These are phyloP conservation scores for Starmerella vitae DNA, from an alignment of 805 yeast genomes.

Conservation along the genomic window DNA sequence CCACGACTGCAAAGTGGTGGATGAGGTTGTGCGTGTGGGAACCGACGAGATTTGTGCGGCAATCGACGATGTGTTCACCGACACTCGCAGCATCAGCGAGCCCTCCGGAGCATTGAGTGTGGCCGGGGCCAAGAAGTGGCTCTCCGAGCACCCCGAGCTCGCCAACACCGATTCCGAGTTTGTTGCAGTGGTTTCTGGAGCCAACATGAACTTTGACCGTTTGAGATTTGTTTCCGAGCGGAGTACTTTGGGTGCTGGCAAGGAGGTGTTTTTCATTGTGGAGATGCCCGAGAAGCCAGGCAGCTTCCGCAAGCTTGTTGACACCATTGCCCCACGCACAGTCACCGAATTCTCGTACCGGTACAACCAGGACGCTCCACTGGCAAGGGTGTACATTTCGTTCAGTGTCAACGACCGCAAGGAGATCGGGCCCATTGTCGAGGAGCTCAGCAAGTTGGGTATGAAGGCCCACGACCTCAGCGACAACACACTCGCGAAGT, in stretches of 20 bases:
- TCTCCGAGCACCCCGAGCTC: conserved; percentile 38
- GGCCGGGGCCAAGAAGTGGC: conserved; percentile 83
- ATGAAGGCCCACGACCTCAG: conserved; percentile 74
- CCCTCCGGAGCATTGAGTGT: conserved; percentile 96
- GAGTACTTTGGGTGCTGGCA: conserved; percentile 97
- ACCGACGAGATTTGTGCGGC: conserved; percentile 97
- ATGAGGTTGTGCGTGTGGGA: conserved; percentile 69
- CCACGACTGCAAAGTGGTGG: conserved; percentile 47
- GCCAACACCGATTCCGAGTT: conserved; percentile 46
- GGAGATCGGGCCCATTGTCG: conserved; percentile 55
- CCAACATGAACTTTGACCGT: conserved; percentile 96
- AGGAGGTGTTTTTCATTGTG: conserved; percentile 81
- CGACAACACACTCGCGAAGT: conserved; percentile 86
- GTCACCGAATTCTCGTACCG: conserved; percentile 94
- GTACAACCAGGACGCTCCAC: conserved; percentile 32
- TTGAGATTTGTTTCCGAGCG: conserved; percentile 92
- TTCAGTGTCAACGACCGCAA: conserved; percentile 65
- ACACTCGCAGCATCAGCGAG: conserved; percentile 83
- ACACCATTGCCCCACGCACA: conserved; percentile 68
- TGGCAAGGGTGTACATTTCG: conserved; percentile 75
- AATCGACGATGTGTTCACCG: conserved; percentile 90
- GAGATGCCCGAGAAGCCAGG: conserved; percentile 91
- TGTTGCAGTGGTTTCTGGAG: conserved; percentile 83
- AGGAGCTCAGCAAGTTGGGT: conserved; percentile 46
- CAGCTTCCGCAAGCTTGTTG: conserved; percentile 65